A percentile compares a stretch with the other conserved stretches of the same genome.
Conservation (phyloP, 345 rosid genomes). For the Noccaea caerulescens region DNA sequence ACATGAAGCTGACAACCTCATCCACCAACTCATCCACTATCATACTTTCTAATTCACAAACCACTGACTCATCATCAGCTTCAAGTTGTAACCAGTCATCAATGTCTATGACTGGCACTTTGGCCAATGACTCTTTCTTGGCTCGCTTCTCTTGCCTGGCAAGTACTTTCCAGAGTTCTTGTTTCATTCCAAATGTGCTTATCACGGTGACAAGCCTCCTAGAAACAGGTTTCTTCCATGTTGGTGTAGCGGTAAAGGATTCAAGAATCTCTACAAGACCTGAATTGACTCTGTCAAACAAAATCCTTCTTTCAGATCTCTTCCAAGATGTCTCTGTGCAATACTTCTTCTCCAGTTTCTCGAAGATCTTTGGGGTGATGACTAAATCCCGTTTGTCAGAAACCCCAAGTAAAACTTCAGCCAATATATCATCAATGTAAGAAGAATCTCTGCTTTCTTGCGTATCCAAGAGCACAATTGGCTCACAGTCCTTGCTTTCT, state of each 20-base stretch:
- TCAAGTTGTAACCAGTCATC: slow-evolving; percentile 65
- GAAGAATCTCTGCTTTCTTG: slow-evolving; percentile 65
- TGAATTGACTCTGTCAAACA: slow-evolving; percentile 69
- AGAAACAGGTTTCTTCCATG: slow-evolving; percentile 55
- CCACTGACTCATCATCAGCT: slow-evolving; percentile 58
- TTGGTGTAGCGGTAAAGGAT: slow-evolving; percentile 47
- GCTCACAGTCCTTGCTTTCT: slow-evolving; percentile 48
- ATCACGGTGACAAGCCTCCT: slow-evolving; percentile 47
- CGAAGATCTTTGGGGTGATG: slow-evolving; percentile 55
- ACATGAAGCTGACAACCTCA: slow-evolving; percentile 57
- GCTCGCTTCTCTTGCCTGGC: slow-evolving; percentile 52
- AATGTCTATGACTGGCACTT: slow-evolving; percentile 43
- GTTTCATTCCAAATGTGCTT: slow-evolving; percentile 41
- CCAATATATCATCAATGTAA: slow-evolving; percentile 65
- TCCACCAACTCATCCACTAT: slow-evolving; percentile 69
- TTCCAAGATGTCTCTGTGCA: slow-evolving; percentile 66
- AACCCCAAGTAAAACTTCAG: slow-evolving; percentile 58
- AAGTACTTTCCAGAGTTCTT: slow-evolving; percentile 62
- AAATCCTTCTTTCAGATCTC: slow-evolving; percentile 70
- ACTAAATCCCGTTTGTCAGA: slow-evolving; percentile 39
- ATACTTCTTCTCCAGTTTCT: slow-evolving; percentile 79
- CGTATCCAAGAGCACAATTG: slow-evolving; percentile 28
- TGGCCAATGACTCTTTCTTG: slow-evolving; percentile 47
- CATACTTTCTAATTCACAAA: slow-evolving; percentile 66
- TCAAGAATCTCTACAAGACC: slow-evolving; percentile 54